Percentiles rank a stretch among this genome's conserved stretches.
These are phyloP conservation scores for Crassisporium funariophilum DNA, from an alignment of 768 basidiomycete genomes.

Conservation along the genomic window DNA sequence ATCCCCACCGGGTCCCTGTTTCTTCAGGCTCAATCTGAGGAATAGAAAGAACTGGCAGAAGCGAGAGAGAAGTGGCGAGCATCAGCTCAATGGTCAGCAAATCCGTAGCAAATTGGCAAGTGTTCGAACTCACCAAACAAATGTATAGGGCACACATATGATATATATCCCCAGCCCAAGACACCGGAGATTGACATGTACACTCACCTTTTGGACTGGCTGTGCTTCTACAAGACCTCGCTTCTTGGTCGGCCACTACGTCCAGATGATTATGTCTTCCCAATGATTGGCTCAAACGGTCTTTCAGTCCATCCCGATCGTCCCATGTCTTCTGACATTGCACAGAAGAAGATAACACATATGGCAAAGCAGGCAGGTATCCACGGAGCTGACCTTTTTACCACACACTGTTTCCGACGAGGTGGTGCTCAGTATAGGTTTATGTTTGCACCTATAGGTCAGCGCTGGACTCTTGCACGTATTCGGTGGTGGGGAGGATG, in stretches of 20 bases:
- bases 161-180: conserved; percentile 10
- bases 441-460: conserved; percentile 30
- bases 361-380: conserved; percentile 22
- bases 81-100: conserved; percentile 4
- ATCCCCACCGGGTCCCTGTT: not conserved
- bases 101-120: conserved; percentile 6
- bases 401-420: conserved; percentile 31
- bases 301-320: conserved; percentile 2
- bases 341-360: conserved; percentile 28
- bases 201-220: conserved; percentile 17
- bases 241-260: conserved; percentile 18
- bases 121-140: not conserved
- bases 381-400: conserved; percentile 11
- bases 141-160: conserved; percentile 13
- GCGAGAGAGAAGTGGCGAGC: conserved; percentile 3
- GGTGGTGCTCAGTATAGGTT: conserved; percentile 36
- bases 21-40: conserved; percentile 7
- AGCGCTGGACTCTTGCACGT: conserved; percentile 26
- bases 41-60: conserved; percentile 16
- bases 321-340: conserved; percentile 8
- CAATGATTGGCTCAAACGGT: conserved; percentile 25
- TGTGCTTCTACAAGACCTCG: conserved; percentile 15
- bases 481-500: conserved; percentile 37
- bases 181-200: conserved; percentile 22
- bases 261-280: conserved; percentile 35